Conservation (phyloP, 768 basidiomycete species). For the Suillus alpinus region DNA sequence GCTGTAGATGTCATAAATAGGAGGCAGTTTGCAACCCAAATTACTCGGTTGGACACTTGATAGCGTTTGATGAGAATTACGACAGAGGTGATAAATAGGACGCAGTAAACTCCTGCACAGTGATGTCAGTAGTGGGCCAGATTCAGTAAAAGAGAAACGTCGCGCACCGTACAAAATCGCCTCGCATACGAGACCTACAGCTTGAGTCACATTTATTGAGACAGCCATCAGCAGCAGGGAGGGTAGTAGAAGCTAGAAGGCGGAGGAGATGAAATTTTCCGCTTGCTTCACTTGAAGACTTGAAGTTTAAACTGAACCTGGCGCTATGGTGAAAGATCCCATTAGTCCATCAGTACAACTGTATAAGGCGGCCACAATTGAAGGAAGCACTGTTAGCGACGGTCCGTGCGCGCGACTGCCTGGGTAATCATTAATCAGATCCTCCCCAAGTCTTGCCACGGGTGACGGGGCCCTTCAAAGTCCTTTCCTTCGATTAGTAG, state of each 20-base stretch:
- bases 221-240: not conserved
- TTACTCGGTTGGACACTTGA: not conserved
- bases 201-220: not conserved
- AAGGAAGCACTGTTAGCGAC: not conserved
- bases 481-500: not conserved
- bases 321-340: not conserved
- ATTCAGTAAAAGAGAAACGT: not conserved
- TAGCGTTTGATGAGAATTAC: constrained; percentile 10
- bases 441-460: not conserved
- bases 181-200: constrained; percentile 23
- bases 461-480: not conserved
- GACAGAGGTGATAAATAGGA: constrained; percentile 16
- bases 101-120: constrained; percentile 8
- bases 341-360: no score
- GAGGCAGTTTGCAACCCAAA: constrained; percentile 13
- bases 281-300: not conserved
- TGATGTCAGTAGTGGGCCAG: not conserved
- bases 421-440: not conserved
- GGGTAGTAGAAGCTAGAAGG: no score
- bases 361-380: not conserved
- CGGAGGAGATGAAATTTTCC: no score
- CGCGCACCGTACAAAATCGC: constrained; percentile 23
- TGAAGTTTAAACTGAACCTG: no score
- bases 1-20: constrained; percentile 17
- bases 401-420: not conserved